Base-by-base conservation (phyloP, 768 basidiomycete species). In the Gloeophyllum trabeum region DNA sequence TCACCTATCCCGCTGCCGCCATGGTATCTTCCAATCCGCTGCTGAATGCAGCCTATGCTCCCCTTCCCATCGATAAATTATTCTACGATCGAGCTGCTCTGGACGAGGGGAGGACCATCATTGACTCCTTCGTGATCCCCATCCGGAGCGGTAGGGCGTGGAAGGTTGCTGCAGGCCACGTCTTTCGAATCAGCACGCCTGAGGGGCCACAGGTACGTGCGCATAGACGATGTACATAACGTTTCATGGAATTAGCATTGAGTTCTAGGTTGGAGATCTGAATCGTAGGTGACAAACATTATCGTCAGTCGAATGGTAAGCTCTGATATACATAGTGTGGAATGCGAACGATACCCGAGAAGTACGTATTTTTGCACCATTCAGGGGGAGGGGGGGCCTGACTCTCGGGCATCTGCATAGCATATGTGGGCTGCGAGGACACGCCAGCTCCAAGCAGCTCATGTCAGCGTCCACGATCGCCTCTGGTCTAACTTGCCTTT, bases 401-500 rank as follows among this genome's bases (percentile, higher is more conserved):
- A 16, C 28, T 32, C 28, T 32, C 28, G 10, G 10, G 10, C 28
- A 32, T 45, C 47, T 32, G 36, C 37, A 24, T 46, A 52, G 44
- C 44, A 45, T 19, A 47, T 53, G 25, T 53, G 52, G 52, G 52
- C 52, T 20, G 41, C 52, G 3, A 44, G 52, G 14, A 53, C 52
- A 35, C 47, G 52, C 22, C 52, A 53, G 35, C 51, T 53, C 13
- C 52, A 53, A 34, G 43, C 44, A 16, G 51, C 52, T 22, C 52
- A 51, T 35, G 51, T 53, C 19, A 46, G 51, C 20, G 46, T 48
- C 6, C 51, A 53, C 39, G 52, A 53, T 44, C 50, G 51, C 18
- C 52, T 53, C 37, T 53, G 52, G 52, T 51, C 51, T 18, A 53
- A 48, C 24, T 46, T 53, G 12, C 52, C 52, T n/a, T 52, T 48